phyloP scores from a whole-genome alignment of 805 yeast species.

The Jamesozyma rosinii region DNA sequence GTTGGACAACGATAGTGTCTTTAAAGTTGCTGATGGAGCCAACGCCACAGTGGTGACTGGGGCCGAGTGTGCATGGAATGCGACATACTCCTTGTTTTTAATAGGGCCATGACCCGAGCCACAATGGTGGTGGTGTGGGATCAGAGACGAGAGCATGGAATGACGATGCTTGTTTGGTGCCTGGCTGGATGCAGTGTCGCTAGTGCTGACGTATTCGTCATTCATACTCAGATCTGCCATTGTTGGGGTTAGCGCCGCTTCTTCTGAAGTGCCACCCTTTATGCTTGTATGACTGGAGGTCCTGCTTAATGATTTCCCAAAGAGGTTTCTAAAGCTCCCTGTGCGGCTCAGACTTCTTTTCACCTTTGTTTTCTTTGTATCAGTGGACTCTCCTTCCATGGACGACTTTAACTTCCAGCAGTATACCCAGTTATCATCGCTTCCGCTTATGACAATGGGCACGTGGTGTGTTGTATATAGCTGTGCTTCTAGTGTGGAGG shows the following conservation, averaged over 20 bases:
- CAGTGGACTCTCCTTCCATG: neutral
- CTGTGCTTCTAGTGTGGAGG: constrained; percentile 60
- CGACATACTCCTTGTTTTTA: constrained; percentile 47
- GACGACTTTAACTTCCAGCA: constrained; percentile 54
- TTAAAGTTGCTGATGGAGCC: constrained; percentile 65
- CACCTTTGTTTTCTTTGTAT: neutral
- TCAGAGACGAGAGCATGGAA: neutral
- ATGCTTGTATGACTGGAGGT: constrained; percentile 6
- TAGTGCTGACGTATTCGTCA: neutral
- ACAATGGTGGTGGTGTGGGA: neutral
- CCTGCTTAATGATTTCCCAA: constrained; percentile 7
- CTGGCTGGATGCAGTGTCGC: neutral
- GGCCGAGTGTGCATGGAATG: constrained; percentile 68
- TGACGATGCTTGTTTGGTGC: constrained; percentile 2
- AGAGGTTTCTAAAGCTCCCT: constrained; percentile 10
- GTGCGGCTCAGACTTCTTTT: constrained; percentile 7
- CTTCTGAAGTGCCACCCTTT: neutral
- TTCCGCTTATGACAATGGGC: constrained; percentile 51
- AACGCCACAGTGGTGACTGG: constrained; percentile 66
- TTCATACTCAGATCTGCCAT: neutral
- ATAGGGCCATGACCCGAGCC: neutral
- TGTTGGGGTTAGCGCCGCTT: neutral
- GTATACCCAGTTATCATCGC: constrained; percentile 83
- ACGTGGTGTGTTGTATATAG: constrained; percentile 4
- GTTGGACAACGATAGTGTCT: constrained; percentile 58